Evolutionary conservation across 768 basidiomycete species (phyloP).

Genomic region (Suillus subaureus): DNA sequence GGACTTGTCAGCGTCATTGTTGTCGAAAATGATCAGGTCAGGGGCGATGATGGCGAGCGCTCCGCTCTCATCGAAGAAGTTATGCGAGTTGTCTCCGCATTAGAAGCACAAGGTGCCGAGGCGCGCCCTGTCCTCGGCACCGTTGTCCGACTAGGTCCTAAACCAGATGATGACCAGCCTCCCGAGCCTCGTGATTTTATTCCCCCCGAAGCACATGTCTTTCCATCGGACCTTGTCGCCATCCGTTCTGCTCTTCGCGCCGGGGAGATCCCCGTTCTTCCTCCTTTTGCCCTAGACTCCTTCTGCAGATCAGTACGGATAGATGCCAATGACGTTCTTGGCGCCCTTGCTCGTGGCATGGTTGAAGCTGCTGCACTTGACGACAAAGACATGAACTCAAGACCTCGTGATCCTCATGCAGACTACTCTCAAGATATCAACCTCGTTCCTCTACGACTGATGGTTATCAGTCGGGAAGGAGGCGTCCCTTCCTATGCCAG

Average conservation of each 20-base stretch:
- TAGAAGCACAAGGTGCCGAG: slow-evolving; percentile 83
- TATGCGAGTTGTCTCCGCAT: slow-evolving; percentile 78
- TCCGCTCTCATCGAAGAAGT: slow-evolving; percentile 72
- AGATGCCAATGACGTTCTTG: slow-evolving; percentile 85
- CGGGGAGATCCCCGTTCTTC: slow-evolving; percentile 95
- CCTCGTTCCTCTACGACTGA: slow-evolving; percentile 90
- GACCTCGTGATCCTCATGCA: slow-evolving; percentile 33
- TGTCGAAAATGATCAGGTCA: slow-evolving; percentile 79
- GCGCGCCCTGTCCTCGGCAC: slow-evolving; percentile 90
- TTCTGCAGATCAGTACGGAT: slow-evolving; percentile 85
- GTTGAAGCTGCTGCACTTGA: slow-evolving; percentile 53
- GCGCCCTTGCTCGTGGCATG: slow-evolving; percentile 88
- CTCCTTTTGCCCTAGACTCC: slow-evolving; percentile 91
- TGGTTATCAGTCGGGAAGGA: slow-evolving; percentile 97
- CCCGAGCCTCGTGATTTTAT: slow-evolving; percentile 35
- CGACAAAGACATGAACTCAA: slow-evolving; percentile 37
- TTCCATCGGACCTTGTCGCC: slow-evolving; percentile 76
- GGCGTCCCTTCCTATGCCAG: slow-evolving; percentile 98
- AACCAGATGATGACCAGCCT: slow-evolving; percentile 47
- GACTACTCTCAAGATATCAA: slow-evolving; percentile 62
- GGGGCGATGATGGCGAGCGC: slow-evolving; percentile 73
- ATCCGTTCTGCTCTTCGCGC: slow-evolving; percentile 88
- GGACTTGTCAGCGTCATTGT: slow-evolving; percentile 96
- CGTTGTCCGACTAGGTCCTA: slow-evolving; percentile 82
- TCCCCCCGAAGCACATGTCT: slow-evolving; percentile 77